phyloP scores from a whole-genome alignment of 2,329 filamentous ascomycete species.

The Purpureocillium lavendulum region DNA sequence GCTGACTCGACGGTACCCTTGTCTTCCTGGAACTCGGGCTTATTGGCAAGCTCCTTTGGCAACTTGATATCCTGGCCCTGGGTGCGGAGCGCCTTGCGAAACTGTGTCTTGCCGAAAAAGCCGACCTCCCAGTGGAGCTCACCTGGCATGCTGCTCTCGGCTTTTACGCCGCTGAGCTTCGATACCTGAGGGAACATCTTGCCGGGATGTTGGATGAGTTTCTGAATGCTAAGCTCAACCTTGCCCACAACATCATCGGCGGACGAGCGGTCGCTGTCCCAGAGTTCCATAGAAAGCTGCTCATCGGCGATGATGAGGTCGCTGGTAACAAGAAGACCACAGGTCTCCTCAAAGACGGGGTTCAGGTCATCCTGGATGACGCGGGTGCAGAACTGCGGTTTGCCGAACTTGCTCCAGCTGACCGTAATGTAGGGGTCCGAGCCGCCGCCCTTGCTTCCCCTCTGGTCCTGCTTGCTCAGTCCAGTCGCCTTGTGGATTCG shows the following conservation, averaged over 20 bases:
- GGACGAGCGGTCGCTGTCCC: constrained; percentile 89
- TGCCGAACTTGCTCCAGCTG: constrained; percentile 91
- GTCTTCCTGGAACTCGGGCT: constrained; percentile 77
- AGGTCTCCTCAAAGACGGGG: constrained; percentile 83
- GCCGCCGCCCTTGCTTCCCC: constrained; percentile 76
- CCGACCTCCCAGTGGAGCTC: constrained; percentile 95
- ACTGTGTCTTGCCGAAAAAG: constrained; percentile 85
- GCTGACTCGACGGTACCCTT: constrained; percentile 61
- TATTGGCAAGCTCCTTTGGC: constrained; percentile 63
- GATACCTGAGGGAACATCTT: constrained; percentile 89
- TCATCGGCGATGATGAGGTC: constrained; percentile 92
- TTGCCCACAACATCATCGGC: constrained; percentile 95
- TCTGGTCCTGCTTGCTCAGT: constrained; percentile 82
- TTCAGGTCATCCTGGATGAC: constrained; percentile 94
- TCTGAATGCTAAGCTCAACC: constrained; percentile 85
- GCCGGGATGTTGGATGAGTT: constrained; percentile 85
- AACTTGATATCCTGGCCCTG: constrained; percentile 77
- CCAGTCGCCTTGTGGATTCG: constrained; percentile 82
- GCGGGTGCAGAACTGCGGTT: constrained; percentile 94
- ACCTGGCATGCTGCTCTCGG: constrained; percentile 82
- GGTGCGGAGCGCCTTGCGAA: constrained; percentile 75
- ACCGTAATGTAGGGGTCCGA: constrained; percentile 95
- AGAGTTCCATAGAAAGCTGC: constrained; percentile 85
- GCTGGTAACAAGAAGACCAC: constrained; percentile 76
- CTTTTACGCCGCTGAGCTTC: constrained; percentile 72